Base-by-base conservation (phyloP, 2,329 filamentous ascomycete species). In the Emydomyces testavorans region DNA sequence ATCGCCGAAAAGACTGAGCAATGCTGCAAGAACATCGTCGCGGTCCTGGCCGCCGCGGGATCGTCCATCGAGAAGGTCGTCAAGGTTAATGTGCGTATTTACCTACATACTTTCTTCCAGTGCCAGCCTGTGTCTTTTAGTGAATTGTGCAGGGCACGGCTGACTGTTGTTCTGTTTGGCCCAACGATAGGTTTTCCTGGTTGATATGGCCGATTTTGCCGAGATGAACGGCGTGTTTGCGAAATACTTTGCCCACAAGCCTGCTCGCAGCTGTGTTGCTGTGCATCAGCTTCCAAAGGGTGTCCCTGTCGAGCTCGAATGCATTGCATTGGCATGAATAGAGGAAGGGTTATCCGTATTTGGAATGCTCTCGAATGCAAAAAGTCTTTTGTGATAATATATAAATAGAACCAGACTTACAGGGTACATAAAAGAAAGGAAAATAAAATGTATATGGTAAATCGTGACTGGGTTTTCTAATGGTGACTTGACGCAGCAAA, bases 201-300 rank as follows among this genome's bases (percentile, higher is more conserved):
- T 83, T 43, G 84, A 93, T 68, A 96, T 96, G 90, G 78, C 75
- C 54, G 76, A 92, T 69, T 96, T 96, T 63, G 80, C 77, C 42
- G 78, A 81, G 62, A 85, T 87, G 80, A 88, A 87, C 65, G 74
- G 75, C 57, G 75, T 82, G 41, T 87, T 85, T 60, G 76, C 75
- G 60, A 77, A 81, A 64, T 83, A 79, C 71, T 87, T 85, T 68
- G 58, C 62, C 21, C 76, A 79, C 62, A 79, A 78, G 70, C 78
- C 78, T 15, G 76, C 78, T 16, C 67, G 78, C 44, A 78, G 74
- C 65, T 81, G 78, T 62, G 76, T 82, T 43, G 78, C 78, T 2
- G 78, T 80, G 49, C 71, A 75, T 61, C 70, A 78, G 66, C 67
- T 82, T 63, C 78, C 78, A 20, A 79, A 79, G 69, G 73, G 73